Evolutionary conservation across 129 eudicot genomes (phyloP).

Genomic region (Helianthus annuus): DNA sequence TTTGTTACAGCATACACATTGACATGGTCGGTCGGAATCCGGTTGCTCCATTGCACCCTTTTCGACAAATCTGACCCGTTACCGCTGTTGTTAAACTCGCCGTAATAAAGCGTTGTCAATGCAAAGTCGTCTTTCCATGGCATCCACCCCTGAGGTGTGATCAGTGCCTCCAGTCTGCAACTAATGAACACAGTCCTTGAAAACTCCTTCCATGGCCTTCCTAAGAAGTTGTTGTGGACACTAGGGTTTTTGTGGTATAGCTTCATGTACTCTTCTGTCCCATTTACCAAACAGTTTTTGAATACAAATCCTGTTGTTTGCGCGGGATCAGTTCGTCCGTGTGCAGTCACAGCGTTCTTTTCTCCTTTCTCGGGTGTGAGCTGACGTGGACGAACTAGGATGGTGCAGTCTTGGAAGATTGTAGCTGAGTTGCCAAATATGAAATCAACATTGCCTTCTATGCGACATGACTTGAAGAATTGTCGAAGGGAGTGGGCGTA

Average conservation of each 20-base stretch:
- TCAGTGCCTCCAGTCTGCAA: constrained; percentile 33
- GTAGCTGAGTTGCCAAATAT: constrained; percentile 47
- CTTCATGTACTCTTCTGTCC: constrained; percentile 27
- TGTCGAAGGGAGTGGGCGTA: constrained; percentile 38
- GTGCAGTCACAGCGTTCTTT: constrained; percentile 42
- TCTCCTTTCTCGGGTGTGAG: constrained; percentile 39
- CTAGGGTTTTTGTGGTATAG: constrained; percentile 27
- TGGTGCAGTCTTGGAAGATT: constrained; percentile 39
- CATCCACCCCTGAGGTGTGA: constrained; percentile 39
- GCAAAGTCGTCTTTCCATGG: constrained; percentile 37
- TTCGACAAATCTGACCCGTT: constrained; percentile 23
- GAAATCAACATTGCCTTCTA: constrained; percentile 45
- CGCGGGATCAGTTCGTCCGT: constrained; percentile 35
- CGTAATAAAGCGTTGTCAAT: constrained; percentile 39
- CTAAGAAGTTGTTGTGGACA: constrained; percentile 25
- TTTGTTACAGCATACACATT: background rate
- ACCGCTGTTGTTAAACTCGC: constrained; percentile 37
- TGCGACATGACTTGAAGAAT: constrained; percentile 39
- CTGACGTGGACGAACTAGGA: constrained; percentile 40
- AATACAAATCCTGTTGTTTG: constrained; percentile 38
- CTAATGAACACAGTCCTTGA: constrained; percentile 32
- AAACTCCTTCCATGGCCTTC: constrained; percentile 45
- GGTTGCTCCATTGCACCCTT: constrained; percentile 37
- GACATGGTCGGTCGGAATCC: constrained; percentile 6
- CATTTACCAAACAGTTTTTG: constrained; percentile 28